Evolutionary conservation across 192 early-diverging fungal genomes (phyloP), one percentile per base, ranked within the genome.

Genomic region (Coemansia sp.): DNA sequence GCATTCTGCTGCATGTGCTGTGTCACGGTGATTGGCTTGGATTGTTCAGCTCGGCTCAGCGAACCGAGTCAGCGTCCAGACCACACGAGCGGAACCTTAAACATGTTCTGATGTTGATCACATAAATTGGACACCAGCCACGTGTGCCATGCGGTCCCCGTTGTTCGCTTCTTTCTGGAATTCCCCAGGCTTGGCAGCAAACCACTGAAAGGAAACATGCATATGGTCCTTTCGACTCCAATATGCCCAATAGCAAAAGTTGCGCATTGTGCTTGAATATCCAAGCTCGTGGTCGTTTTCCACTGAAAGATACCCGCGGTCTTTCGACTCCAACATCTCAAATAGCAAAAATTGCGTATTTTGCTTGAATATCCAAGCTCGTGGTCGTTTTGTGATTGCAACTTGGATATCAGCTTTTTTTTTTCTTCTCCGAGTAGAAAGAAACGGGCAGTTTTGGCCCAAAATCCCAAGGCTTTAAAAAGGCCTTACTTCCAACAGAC

Each of bases 261-360:
- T 39, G 63, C 63, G 23, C 63, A 53, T 53, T 53, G 51, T 53
- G 51, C 51, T 53, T 53, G 9, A 23, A 26, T 9, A 53, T 53
- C 51, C 51, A 53, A 26, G 24, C 51, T 73, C 75, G 38, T 66
- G 66, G 62, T 58, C 66, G 62, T 80, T 80, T 10, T 53, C 9
- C 23, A 23, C 21, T 24, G 24, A 8, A 53, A 9, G 6, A 53
- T 14, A 53, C 0, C 48, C 16, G 20, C n/a, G 16, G 5, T 5
- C 39, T 8, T 41, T 41, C 12, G 39, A 41, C 39, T 41, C 2
- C 12, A 41, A 41, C 3, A 30, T 30, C 30, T 30, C 3, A 3
- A 41, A 41, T 41, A 14, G 0, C 9, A 41, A 41, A 14, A 41
- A 4, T 8, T 41, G 7, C 39, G 12, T 41, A 14, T 30, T 30